Evolutionary conservation across 1,284 basidiomycete species (phyloP).

Genomic region (Gymnopus androsaceus): DNA sequence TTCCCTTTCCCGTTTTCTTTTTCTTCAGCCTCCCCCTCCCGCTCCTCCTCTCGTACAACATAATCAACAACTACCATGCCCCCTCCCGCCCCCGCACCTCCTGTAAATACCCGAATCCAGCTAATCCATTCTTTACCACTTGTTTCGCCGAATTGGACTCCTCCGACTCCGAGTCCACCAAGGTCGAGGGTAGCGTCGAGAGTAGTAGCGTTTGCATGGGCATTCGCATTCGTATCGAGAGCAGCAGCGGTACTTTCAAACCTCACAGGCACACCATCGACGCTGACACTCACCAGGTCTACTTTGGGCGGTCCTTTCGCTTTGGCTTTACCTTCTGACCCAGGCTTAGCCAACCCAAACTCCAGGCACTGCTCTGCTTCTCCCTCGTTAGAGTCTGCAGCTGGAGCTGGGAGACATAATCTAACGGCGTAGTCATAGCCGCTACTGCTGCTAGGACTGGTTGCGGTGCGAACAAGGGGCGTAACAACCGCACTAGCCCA

Average conservation of each 20-base stretch:
- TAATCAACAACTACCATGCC: slow-evolving; percentile 65
- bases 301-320: slow-evolving; percentile 40
- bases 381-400: slow-evolving; percentile 49
- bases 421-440: slow-evolving; percentile 70
- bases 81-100: slow-evolving; percentile 51
- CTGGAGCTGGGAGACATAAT: slow-evolving; percentile 54
- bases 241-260: slow-evolving; percentile 50
- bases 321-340: not conserved
- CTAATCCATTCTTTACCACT: slow-evolving; percentile 58
- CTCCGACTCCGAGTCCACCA: slow-evolving; percentile 35
- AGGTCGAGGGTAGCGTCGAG: too few species aligned
- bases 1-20: slow-evolving; percentile 34
- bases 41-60: slow-evolving; percentile 41
- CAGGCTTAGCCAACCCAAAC: slow-evolving; percentile 64
- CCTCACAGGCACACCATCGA: slow-evolving; percentile 65
- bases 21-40: slow-evolving; percentile 24
- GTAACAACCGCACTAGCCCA: slow-evolving; percentile 56
- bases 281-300: slow-evolving; percentile 57
- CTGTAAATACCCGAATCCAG: slow-evolving; percentile 67
- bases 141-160: slow-evolving; percentile 49
- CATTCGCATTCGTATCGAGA: too few species aligned
- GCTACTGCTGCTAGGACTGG: slow-evolving; percentile 34
- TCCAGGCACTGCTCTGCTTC: slow-evolving; percentile 59
- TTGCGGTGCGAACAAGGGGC: slow-evolving; percentile 40
- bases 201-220: too few species aligned